Evolutionary conservation across 1,139 yeast species (phyloP), one percentile per base, ranked within the genome.

Genomic region (Debaryomyces udenii): DNA sequence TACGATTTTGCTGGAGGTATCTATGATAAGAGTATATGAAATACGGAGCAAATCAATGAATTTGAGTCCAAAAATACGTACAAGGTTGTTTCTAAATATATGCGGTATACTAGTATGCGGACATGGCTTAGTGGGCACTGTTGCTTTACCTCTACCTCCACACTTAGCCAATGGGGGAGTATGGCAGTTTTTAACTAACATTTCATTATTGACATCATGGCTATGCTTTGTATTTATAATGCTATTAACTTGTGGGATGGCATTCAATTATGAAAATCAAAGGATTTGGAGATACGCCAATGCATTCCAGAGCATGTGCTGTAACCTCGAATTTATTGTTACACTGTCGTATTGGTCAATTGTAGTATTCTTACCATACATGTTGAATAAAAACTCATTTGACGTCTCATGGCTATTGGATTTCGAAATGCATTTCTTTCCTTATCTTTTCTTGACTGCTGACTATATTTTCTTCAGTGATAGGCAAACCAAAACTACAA

Each of bases 161-260:
- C 67, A 64, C 35, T 59, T 83, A 28, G 64, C 53, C 4, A 59
- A 61, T 9, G 90, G 81, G 0, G 91, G 91, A 1, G 83, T 75
- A 43, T 76, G 76, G 65, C 90, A 84, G 56, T 84, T 84, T 56
- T 65, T 84, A 37, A 84, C 93, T 10, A 83, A 82, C 55, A 56
- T 83, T 9, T 76, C 86, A 35, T 34, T 38, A n/a, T 18, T 38
- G 27, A 23, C 27, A 10, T 10, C 40, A 15, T 36, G 33, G 6
- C 6, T 29, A 17, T 11, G 15, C 49, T 23, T 32, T 27, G 9
- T 16, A n/a, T 23, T 15, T 15, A 32, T 32, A 3, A 15, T 14
- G 4, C 6, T 14, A 6, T 11, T 15, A n/a, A 23, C 22, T 10
- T 5, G 11, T 9, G 15, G 10, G 14, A 31, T 13, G 20, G 17